Evolutionary conservation across 1,139 yeast genomes (phyloP).

Genomic region (Hansenula lynferdii): DNA sequence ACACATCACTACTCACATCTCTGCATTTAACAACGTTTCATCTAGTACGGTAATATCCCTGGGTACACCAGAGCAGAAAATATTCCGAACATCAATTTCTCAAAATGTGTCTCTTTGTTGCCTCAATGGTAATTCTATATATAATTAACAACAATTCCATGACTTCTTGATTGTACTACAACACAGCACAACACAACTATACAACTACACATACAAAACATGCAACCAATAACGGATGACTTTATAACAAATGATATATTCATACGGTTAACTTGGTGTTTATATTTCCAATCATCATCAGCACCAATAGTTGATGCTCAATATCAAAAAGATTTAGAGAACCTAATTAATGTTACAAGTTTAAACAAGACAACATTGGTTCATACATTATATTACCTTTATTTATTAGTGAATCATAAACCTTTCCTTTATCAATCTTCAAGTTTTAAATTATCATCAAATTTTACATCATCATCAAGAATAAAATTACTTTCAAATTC

Average conservation of each 20-base stretch:
- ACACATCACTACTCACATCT: no score
- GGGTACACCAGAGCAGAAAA: no score
- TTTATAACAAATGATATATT: constrained; percentile 10
- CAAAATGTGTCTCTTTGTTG: no score
- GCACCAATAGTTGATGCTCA: background rate
- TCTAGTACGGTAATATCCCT: no score
- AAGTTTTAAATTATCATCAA: constrained; percentile 1
- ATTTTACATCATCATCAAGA: constrained; percentile 8
- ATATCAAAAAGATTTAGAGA: constrained; percentile 7
- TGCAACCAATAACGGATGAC: constrained; percentile 1
- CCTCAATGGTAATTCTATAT: no score
- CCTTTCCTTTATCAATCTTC: constrained; percentile 2
- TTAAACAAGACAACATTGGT: constrained; percentile 12
- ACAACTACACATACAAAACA: background rate
- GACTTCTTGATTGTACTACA: no score
- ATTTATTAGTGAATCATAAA: constrained; percentile 11
- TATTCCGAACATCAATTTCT: no score
- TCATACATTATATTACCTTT: constrained; percentile 16
- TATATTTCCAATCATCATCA: constrained; percentile 5
- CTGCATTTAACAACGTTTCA: no score
- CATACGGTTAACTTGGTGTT: constrained; percentile 14
- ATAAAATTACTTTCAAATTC: constrained; percentile 8
- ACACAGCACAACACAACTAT: no score
- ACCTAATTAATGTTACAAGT: constrained; percentile 14
- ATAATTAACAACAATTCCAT: no score